Base-by-base conservation (phyloP, 768 basidiomycete species). In the Lentinula guzmanii region DNA sequence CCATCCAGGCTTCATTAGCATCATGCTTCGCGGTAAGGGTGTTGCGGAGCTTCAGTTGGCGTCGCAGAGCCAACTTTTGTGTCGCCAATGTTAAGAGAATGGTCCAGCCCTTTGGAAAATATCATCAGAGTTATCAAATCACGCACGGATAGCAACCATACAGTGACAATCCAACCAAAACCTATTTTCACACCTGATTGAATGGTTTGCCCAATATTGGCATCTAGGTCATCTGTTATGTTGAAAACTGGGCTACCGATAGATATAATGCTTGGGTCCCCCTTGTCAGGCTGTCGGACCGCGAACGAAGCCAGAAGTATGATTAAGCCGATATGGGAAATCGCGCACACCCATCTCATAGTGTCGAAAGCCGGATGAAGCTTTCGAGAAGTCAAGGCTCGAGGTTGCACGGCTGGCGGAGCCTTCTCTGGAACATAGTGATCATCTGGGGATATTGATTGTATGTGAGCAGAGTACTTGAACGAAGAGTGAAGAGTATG, bases 11-110 rank as follows among this genome's bases (percentile, higher is more conserved):
- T 15, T 21, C 35, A 28, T 50, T 51, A 2, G 58, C 48, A 43
- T 60, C 58, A 46, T 60, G 58, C 35, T 48, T 60, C 4, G 58
- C 33, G 15, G 58, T 60, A 6, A 60, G 48, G 16, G 5, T 50
- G 21, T 34, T 50, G 31, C 21, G 11, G 3, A 60, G 24, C 3
- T 51, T 43, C 34, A 60, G 18, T 28, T 60, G 58, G 15, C 58
- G 58, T 24, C 58, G 21, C 5, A 48, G 58, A 39, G 58, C 58
- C 58, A 60, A 35, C 35, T 28, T 48, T 51, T 60, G 58, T 3
- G 58, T 50, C 4, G 58, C 39, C 35, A 60, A 37, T 4, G 48
- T 51, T 21, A 60, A 33, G 4, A 60, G 9, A 51, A 37, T 37
- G 34, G 35, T 50, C 41, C 48, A 60, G 21, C 58, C 58, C 48